Evolutionary conservation across 768 basidiomycete species (phyloP), one percentile per base, ranked within the genome.

Genomic region (Agaricus blazei): DNA sequence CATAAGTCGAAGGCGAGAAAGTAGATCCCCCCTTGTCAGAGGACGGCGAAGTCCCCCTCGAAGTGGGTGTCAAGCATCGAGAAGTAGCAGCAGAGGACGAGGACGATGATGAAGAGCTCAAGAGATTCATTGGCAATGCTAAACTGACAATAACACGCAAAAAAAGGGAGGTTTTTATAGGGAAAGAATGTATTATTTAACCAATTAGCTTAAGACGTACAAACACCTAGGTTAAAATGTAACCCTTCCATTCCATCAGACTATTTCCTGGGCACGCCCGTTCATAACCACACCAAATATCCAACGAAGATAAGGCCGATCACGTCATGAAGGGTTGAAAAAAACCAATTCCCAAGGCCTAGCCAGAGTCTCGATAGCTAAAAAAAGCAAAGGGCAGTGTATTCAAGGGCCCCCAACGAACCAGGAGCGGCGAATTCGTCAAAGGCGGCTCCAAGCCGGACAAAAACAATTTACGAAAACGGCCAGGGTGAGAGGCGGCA

Each of bases 11-110:
- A 7, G 67, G 63, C 41, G 57, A 26, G 52, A 52, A 48, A 9
- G 55, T 36, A 37, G 60, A 58, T 9, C 45, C 52, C 3, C 52
- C 60, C 47, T 56, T 52, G 23, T 70, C 66, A 44, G 60, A 66
- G 15, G 68, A 68, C 1, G 74, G 72, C 1, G 72, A 69, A 4
- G 69, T 69, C 12, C 69, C 70, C 31, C 73, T 66, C 26, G 71
- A 73, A 15, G 65, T 63, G 49, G 69, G 62, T 26, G 63, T 66
- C 55, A 64, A 69, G 49, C 68, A 65, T 29, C 67, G 66, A 29
- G 72, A 72, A 24, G 64, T 63, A 11, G 68, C 67, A 41, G 62
- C 63, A n/a, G 69, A 68, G 19, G 69, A 68, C 42, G 72, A 72
- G 23, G 68, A 65, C 2, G 70, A 64, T 45, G 72, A 72, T n/a